Evolutionary conservation across 805 yeast genomes (phyloP), one percentile per base, ranked within the genome.

Genomic region (Wickerhamomyces rabaulensis): DNA sequence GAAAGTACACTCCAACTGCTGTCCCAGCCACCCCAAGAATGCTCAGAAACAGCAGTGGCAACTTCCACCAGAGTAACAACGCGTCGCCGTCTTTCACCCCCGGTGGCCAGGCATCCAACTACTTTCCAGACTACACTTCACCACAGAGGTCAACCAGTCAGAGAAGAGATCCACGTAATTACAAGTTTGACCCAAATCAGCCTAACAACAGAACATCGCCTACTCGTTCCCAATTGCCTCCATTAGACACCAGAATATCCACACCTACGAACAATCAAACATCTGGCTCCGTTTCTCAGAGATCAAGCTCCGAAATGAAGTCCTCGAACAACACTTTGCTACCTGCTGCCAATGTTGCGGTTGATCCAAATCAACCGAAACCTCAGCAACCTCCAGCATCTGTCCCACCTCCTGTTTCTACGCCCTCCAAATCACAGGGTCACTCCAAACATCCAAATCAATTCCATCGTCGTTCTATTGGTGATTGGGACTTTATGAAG

Each of bases 401-500:
- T 4, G 20, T 42, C 13, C 39, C 41, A 21, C 41, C 33, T 6
- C 19, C 43, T 19, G 37, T 41, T 31, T 52, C 51, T 46, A 50
- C 54, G 8, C 48, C 53, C 31, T 50, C 55, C 9, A 37, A 38
- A 13, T 13, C 38, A 6, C 23, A 19, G 5, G 16, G 39, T 20
- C 22, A 36, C 8, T 19, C n/a, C 12, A 46, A 46, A 42, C 58
- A 56, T 10, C 47, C 49, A 6, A 40, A 20, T 16, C 71, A 65
- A 55, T 86, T 87, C 56, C 92, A 90, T 63, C 79, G 98, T 53
- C 85, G 84, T 49, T 77, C 96, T 5, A 84, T 92, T 45, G 99
- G 98, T 13, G 97, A 94, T 54, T 92, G 99, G 99, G 95, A 88
- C 56, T 91, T 92, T 57, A 76, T 87, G 48, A 89, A 89, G 66